These are phyloP conservation scores for Acarospora socialis DNA, from an alignment of 2,329 filamentous ascomycete genomes.

Conservation along the genomic window DNA sequence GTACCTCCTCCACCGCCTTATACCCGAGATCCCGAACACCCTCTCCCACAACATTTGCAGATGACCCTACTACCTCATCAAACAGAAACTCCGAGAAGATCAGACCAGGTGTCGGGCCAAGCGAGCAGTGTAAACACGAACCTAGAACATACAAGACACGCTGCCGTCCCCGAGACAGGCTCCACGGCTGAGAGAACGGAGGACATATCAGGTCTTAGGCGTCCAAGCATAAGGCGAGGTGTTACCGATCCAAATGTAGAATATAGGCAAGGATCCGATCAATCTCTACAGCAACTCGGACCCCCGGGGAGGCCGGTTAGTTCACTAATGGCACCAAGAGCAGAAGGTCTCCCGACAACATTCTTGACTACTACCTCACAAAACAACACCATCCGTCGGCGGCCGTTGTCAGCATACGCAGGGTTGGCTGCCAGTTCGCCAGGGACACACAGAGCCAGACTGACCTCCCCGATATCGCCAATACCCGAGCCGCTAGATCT, in stretches of 20 bases:
- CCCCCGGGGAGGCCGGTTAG: constrained; percentile 1
- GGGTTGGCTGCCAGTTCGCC: constrained; percentile 7
- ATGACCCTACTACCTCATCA: constrained; percentile 10
- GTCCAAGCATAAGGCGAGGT: too few species aligned
- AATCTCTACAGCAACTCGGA: constrained; percentile 4
- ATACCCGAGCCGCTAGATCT: constrained; percentile 6
- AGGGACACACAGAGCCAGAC: constrained; percentile 6
- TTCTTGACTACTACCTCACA: constrained; percentile 2
- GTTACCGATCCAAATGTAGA: too few species aligned
- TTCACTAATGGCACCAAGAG: constrained; percentile 7
- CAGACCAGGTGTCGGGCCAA: constrained; percentile 1
- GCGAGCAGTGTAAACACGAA: constrained; percentile 12
- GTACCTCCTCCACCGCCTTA: constrained; percentile 75
- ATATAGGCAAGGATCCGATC: neutral
- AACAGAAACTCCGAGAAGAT: constrained; percentile 2
- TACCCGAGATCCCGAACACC: constrained; percentile 15
- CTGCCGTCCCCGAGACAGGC: constrained; percentile 5
- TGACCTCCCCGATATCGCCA: constrained; percentile 6
- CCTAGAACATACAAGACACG: constrained; percentile 4
- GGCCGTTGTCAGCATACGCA: constrained; percentile 11
- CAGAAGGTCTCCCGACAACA: constrained; percentile 4
- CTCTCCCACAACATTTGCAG: constrained; percentile 14
- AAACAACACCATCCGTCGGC: constrained; percentile 5
- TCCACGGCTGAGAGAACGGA: constrained; percentile 6
- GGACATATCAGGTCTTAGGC: neutral